Conservation (phyloP, 139 green algal species). For the Parachlorella kessleri region DNA sequence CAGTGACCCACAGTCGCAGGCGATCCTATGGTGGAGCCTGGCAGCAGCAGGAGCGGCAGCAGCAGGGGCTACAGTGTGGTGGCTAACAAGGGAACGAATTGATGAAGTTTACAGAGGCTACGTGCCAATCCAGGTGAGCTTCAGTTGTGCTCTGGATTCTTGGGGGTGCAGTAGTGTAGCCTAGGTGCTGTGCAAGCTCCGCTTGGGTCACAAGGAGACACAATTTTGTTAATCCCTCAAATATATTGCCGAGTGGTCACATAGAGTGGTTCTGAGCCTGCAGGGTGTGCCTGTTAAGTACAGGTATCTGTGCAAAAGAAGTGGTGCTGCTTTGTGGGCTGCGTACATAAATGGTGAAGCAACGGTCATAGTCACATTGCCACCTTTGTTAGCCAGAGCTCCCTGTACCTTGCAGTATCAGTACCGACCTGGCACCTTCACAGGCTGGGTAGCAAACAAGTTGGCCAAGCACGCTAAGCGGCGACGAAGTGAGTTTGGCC, state of each 20-base stretch:
- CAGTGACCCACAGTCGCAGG: neutral
- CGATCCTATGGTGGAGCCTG: neutral
- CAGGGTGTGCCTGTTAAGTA: no score
- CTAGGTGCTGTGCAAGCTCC: no score
- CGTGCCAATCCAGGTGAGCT: conserved; percentile 25
- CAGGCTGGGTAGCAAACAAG: conserved; percentile 71
- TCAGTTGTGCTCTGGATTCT: neutral
- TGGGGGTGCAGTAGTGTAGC: neutral
- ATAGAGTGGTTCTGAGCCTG: no score
- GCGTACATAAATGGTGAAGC: no score
- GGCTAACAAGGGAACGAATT: conserved; percentile 26
- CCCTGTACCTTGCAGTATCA: conserved; percentile 92
- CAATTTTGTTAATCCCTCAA: no score
- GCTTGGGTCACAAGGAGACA: no score
- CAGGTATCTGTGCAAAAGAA: neutral
- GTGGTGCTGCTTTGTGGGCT: no score
- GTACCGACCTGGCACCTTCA: conserved; percentile 90
- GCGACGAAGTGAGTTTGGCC: conserved; percentile 70
- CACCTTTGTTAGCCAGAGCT: no score
- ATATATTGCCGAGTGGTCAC: no score
- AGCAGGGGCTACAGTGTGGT: conserved; percentile 33
- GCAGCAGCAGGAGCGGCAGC: conserved; percentile 9
- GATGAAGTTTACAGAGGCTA: conserved; percentile 45
- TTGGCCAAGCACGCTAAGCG: conserved; percentile 81
- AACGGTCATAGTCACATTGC: no score